phyloP scores from a whole-genome alignment of 345 rosid species.

The Lagerstroemia speciosa region DNA sequence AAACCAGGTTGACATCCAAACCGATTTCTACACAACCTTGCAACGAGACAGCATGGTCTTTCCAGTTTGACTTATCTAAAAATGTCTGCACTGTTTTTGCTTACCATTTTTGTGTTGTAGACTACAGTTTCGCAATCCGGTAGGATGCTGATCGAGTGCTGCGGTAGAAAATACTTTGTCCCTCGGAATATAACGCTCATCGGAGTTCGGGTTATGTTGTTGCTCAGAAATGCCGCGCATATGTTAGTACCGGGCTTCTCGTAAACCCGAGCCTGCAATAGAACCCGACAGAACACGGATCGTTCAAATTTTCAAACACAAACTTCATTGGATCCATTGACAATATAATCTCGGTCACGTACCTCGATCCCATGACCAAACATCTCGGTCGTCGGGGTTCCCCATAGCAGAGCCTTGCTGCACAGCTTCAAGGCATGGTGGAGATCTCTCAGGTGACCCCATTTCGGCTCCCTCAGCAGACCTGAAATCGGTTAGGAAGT shows the following conservation, averaged over 20 bases:
- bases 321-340: not conserved
- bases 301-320: not conserved
- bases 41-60: too few relatives aligned
- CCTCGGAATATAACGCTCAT: constrained; percentile 24
- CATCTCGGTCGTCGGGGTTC: constrained; percentile 17
- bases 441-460: constrained; percentile 45
- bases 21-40: too few relatives aligned
- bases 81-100: not conserved
- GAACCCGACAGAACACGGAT: not conserved
- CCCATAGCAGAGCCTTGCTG: constrained; percentile 32
- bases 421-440: constrained; percentile 30
- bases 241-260: constrained; percentile 15
- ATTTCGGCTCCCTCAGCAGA: constrained; percentile 38
- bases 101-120: constrained; percentile 27
- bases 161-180: constrained; percentile 24
- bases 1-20: too few relatives aligned
- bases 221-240: constrained; percentile 41
- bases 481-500: constrained; percentile 16
- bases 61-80: not conserved
- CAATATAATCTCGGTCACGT: not conserved
- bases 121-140: constrained; percentile 37
- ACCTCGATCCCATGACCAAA: constrained; percentile 27
- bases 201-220: constrained; percentile 18
- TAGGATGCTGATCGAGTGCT: constrained; percentile 34
- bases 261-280: constrained; percentile 27